These are phyloP conservation scores for Teratosphaeriaceae sp. DNA, from an alignment of 2,329 filamentous ascomycete genomes.

Conservation along the genomic window DNA sequence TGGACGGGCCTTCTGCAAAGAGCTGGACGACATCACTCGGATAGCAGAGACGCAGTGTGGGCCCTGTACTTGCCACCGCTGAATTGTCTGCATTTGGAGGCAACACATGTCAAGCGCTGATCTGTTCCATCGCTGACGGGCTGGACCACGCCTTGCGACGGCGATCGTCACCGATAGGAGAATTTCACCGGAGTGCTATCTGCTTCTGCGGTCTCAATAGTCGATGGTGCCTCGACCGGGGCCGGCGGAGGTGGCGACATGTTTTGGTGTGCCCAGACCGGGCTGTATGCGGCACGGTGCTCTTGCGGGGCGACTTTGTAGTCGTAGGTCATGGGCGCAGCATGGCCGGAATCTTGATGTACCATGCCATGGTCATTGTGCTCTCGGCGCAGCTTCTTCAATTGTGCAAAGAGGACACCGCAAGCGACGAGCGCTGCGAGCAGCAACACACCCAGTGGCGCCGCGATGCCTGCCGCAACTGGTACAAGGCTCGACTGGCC, in stretches of 20 bases:
- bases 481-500: conserved; percentile 7
- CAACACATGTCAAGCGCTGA: no score
- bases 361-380: not conserved
- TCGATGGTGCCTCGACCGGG: conserved; percentile 8
- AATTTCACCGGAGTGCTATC: conserved; percentile 7
- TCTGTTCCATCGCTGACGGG: no score
- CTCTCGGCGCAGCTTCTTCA: conserved; percentile 4
- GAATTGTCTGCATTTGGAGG: no score
- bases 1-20: no score
- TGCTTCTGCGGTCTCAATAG: conserved; percentile 9
- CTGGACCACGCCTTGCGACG: no score
- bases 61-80: no score
- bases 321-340: not conserved
- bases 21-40: no score
- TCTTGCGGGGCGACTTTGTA: not conserved
- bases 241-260: not conserved
- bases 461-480: conserved; percentile 10
- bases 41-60: no score
- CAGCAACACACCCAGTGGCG: conserved; percentile 11
- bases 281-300: not conserved
- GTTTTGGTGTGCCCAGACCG: not conserved
- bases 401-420: conserved; percentile 7
- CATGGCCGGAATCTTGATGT: not conserved
- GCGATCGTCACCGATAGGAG: not conserved
- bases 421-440: conserved; percentile 11